phyloP scores from a whole-genome alignment of 78 protist species.

The Tieghemostelium lacteum region DNA sequence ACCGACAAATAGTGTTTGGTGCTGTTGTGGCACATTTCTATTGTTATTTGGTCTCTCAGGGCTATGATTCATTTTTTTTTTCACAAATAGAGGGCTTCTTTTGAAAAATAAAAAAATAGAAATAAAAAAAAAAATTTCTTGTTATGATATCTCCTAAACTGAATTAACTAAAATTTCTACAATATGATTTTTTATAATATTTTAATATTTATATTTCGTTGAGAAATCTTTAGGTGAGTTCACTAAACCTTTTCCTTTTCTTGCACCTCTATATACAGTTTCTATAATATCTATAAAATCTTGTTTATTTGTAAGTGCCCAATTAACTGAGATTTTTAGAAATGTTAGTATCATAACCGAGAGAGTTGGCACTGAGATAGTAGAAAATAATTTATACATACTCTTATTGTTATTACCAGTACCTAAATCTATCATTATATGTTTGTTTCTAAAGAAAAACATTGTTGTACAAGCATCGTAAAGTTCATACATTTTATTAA shows the following conservation, averaged over 20 bases:
- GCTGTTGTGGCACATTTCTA: no score
- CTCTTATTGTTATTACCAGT: constrained; percentile 99
- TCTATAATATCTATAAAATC: constrained; percentile 95
- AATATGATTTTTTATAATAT: not conserved
- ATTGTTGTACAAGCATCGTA: constrained; percentile 98
- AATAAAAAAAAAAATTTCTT: no score
- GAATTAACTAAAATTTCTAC: not conserved
- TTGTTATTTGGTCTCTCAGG: not conserved
- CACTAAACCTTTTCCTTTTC: constrained; percentile 96
- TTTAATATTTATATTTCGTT: constrained; percentile 92
- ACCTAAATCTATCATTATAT: constrained; percentile 98
- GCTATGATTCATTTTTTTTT: no score
- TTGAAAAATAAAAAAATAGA: no score
- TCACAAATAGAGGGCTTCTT: no score
- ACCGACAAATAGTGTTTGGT: constrained; percentile 41
- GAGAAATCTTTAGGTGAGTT: constrained; percentile 97
- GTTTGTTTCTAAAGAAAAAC: constrained; percentile 98
- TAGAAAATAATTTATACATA: constrained; percentile 15
- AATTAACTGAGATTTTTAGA: constrained; percentile 91
- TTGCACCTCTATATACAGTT: constrained; percentile 96
- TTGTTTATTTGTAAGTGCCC: constrained; percentile 92
- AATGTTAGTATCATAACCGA: no score
- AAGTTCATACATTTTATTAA: constrained; percentile 99
- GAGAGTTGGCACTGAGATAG: constrained; percentile 1
- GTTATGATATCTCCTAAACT: no score